Evolutionary conservation across 495 filamentous ascomycete species (phyloP).

Genomic region (Clohesyomyces aquaticus): DNA sequence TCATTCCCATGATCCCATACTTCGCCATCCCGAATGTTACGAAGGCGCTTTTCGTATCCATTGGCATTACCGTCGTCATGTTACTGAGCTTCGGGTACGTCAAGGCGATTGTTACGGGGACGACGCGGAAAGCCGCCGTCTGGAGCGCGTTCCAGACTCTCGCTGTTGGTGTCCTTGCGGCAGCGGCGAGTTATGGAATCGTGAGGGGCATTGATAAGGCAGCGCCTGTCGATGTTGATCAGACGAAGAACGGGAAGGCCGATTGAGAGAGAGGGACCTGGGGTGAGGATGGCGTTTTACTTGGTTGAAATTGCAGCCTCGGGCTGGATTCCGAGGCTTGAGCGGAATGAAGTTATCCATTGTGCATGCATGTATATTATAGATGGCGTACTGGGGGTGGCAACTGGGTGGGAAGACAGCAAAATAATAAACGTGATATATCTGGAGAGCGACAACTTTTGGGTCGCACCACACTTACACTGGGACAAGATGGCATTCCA

Average conservation of each 20-base stretch:
- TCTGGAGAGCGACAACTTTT: too few relatives aligned
- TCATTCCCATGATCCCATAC: slow-evolving; percentile 63
- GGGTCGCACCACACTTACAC: too few relatives aligned
- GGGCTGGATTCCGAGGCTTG: too few relatives aligned
- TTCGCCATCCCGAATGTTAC: slow-evolving; percentile 53
- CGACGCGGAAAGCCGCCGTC: slow-evolving; percentile 16
- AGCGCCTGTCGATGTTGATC: neutral
- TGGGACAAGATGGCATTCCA: too few relatives aligned
- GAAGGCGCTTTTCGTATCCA: slow-evolving; percentile 55
- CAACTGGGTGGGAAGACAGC: too few relatives aligned
- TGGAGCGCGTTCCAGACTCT: slow-evolving; percentile 43
- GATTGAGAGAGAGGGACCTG: neutral
- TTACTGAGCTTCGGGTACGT: slow-evolving; percentile 58
- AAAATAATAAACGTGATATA: too few relatives aligned
- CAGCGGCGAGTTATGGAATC: slow-evolving; percentile 41
- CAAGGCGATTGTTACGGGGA: slow-evolving; percentile 47
- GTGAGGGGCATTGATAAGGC: slow-evolving; percentile 33
- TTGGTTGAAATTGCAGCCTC: too few relatives aligned
- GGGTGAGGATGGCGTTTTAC: neutral
- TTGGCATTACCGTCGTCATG: slow-evolving; percentile 56
- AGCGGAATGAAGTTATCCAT: too few relatives aligned
- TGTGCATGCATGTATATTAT: too few relatives aligned
- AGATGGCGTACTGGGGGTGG: too few relatives aligned
- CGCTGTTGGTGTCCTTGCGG: slow-evolving; percentile 39
- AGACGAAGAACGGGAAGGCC: neutral